Conservation (phyloP, 345 rosid species). For the Euphorbia lathyris region DNA sequence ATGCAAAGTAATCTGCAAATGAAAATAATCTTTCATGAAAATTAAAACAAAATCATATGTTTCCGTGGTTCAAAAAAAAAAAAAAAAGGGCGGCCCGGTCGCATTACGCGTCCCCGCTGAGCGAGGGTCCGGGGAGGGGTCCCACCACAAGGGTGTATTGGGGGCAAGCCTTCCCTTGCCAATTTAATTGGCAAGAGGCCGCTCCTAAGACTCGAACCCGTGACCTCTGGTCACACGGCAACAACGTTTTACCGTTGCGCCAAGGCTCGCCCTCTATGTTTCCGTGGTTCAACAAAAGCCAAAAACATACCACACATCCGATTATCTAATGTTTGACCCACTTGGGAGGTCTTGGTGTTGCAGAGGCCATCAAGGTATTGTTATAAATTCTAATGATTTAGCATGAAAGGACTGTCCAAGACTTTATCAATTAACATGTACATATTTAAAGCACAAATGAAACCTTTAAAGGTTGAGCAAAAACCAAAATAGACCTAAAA, state of each 20-base stretch:
- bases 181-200: too few relatives aligned
- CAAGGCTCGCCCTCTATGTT: too few relatives aligned
- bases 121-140: too few relatives aligned
- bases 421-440: background rate
- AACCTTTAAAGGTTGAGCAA: too few relatives aligned
- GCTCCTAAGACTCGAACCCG: too few relatives aligned
- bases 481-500: too few relatives aligned
- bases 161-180: too few relatives aligned
- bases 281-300: background rate
- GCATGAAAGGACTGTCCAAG: background rate
- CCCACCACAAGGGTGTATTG: too few relatives aligned
- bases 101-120: too few relatives aligned
- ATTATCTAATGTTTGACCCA: background rate
- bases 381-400: background rate
- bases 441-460: background rate
- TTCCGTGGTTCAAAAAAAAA: background rate
- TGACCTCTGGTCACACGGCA: too few relatives aligned
- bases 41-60: background rate
- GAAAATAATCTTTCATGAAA: conserved; percentile 16
- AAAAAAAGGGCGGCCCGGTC: too few relatives aligned
- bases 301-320: background rate
- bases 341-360: background rate
- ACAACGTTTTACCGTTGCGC: too few relatives aligned
- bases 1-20: conserved; percentile 35
- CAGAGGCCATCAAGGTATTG: background rate